Evolutionary conservation across 2,329 filamentous ascomycete species (phyloP).

Genomic region (Sporothrix humicola): DNA sequence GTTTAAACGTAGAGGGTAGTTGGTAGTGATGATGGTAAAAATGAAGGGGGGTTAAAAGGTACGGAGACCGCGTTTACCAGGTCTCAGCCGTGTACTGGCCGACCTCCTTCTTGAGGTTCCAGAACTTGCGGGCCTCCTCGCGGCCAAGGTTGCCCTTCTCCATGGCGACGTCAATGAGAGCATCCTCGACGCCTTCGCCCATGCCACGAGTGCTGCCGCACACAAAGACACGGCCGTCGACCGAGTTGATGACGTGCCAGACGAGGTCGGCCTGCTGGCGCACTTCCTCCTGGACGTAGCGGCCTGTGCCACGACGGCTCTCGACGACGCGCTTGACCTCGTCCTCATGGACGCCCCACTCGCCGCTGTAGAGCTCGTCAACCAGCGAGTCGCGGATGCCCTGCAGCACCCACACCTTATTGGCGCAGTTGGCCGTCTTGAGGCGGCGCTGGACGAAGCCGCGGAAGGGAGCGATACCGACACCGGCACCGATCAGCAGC

Average conservation of each 20-base stretch:
- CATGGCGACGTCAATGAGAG: slow-evolving; percentile 89
- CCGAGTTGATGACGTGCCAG: slow-evolving; percentile 94
- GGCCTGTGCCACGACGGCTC: slow-evolving; percentile 75
- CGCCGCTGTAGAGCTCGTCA: slow-evolving; percentile 94
- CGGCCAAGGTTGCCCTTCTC: slow-evolving; percentile 84
- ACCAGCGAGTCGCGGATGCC: slow-evolving; percentile 91
- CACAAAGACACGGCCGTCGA: slow-evolving; percentile 96
- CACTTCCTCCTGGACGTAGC: slow-evolving; percentile 97
- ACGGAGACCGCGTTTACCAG: slow-evolving; percentile 53
- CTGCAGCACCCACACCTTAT: slow-evolving; percentile 97
- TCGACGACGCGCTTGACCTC: slow-evolving; percentile 84
- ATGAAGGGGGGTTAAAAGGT: background rate
- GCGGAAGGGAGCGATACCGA: slow-evolving; percentile 95
- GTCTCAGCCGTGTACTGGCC: slow-evolving; percentile 94
- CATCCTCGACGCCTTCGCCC: slow-evolving; percentile 92
- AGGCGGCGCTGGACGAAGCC: slow-evolving; percentile 94
- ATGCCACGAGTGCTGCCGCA: slow-evolving; percentile 95
- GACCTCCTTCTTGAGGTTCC: slow-evolving; percentile 87
- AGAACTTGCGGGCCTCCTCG: slow-evolving; percentile 85
- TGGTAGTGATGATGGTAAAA: background rate
- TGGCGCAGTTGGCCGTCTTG: slow-evolving; percentile 93
- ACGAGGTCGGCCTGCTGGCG: slow-evolving; percentile 90
- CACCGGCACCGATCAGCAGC: slow-evolving; percentile 94
- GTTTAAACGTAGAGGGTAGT: background rate
- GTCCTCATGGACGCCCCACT: slow-evolving; percentile 92